Percentiles rank a stretch among this genome's conserved stretches.
phyloP scores from a whole-genome alignment of 129 eudicot genomes.

The Centaurea solstitialis region DNA sequence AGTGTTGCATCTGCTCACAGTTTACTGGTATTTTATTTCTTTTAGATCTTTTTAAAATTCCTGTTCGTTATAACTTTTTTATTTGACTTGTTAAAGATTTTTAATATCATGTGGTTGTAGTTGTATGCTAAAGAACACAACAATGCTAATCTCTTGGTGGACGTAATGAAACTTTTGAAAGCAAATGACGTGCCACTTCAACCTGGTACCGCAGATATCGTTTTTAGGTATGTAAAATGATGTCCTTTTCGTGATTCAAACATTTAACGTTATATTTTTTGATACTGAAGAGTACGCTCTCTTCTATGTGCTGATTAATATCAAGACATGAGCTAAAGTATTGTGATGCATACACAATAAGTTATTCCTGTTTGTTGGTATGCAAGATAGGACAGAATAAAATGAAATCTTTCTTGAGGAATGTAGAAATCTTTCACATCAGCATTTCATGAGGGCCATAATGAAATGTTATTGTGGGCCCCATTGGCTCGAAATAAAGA shows the following conservation, averaged over 20 bases:
- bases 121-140: conserved; percentile 66
- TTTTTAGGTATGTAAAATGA: conserved; percentile 60
- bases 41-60: neutral
- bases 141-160: conserved; percentile 71
- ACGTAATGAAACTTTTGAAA: conserved; percentile 71
- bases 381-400: no score
- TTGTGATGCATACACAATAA: no score
- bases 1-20: conserved; percentile 77
- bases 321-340: no score
- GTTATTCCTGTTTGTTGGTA: no score
- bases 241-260: neutral
- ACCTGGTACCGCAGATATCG: conserved; percentile 89
- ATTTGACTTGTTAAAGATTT: neutral
- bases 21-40: conserved; percentile 51
- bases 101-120: conserved; percentile 41
- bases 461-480: neutral
- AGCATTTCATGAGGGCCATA: neutral
- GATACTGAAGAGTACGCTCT: neutral
- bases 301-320: neutral
- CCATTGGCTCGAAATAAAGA: neutral
- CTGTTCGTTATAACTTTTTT: neutral
- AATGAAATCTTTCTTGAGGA: no score
- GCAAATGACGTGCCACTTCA: conserved; percentile 75
- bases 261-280: neutral
- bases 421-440: neutral